Conservation (phyloP, 2,329 filamentous ascomycete species). For the Cladosporium austrohemisphaericum region DNA sequence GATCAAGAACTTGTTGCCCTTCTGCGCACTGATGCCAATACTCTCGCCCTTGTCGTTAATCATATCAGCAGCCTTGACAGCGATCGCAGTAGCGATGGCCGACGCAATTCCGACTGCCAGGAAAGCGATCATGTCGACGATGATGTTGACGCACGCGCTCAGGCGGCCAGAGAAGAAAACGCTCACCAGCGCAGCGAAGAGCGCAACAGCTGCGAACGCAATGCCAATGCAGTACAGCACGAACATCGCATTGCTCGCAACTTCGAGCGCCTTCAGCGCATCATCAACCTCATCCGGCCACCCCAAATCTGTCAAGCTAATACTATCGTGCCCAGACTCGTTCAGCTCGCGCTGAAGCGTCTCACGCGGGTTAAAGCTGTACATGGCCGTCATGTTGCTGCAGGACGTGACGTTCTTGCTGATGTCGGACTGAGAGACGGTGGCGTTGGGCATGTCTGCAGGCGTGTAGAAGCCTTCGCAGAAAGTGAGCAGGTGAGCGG, state of each 20-base stretch:
- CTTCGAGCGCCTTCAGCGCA: conserved; percentile 49
- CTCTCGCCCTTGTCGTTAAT: conserved; percentile 53
- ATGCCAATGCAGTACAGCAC: conserved; percentile 59
- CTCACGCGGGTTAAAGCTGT: conserved; percentile 54
- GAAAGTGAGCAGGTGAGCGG: conserved; percentile 57
- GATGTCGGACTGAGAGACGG: conserved; percentile 38
- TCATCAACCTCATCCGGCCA: conserved; percentile 56
- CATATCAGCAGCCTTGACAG: conserved; percentile 49
- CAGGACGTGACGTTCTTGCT: conserved; percentile 53
- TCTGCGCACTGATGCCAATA: conserved; percentile 48
- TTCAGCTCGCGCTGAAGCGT: conserved; percentile 50
- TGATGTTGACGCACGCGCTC: conserved; percentile 49
- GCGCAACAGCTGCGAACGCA: conserved; percentile 48
- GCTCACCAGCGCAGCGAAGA: conserved; percentile 45
- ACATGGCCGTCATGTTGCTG: conserved; percentile 51
- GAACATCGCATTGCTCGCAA: conserved; percentile 51
- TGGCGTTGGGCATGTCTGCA: conserved; percentile 40
- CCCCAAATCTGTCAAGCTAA: conserved; percentile 51
- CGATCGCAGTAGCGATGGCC: conserved; percentile 65
- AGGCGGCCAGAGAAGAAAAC: conserved; percentile 45
- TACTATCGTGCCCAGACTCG: conserved; percentile 36
- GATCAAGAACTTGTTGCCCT: conserved; percentile 53
- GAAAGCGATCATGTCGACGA: conserved; percentile 50
- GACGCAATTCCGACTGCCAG: conserved; percentile 65
- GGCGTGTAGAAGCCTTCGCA: conserved; percentile 52